phyloP scores from a whole-genome alignment of 2,329 filamentous ascomycete species.

The Talaromyces sp. region DNA sequence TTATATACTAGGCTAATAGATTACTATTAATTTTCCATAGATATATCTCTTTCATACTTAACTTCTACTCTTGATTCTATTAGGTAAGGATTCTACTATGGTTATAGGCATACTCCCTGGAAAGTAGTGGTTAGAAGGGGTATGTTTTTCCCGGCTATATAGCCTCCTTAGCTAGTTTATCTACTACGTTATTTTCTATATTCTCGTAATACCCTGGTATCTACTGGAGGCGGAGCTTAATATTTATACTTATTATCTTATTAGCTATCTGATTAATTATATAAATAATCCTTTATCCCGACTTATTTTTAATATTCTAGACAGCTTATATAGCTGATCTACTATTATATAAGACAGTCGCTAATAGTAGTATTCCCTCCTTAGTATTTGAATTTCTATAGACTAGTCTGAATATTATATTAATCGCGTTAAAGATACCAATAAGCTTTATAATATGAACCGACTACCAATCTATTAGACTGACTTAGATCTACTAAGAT shows the following conservation, averaged over 20 bases:
- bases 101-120: conserved; percentile 11
- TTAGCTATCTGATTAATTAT: conserved; percentile 18
- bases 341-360: conserved; percentile 23
- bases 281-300: conserved; percentile 23
- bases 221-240: conserved; percentile 17
- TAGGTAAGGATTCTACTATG: conserved; percentile 7
- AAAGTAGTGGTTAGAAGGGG: conserved; percentile 14
- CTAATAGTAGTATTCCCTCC: not conserved
- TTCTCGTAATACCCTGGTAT: conserved; percentile 11
- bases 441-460: conserved; percentile 26
- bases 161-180: conserved; percentile 7
- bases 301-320: conserved; percentile 19
- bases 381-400: not conserved
- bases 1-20: conserved; percentile 8
- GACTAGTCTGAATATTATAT: conserved; percentile 13
- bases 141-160: conserved; percentile 7
- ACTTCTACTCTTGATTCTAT: conserved; percentile 17
- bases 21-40: conserved; percentile 10
- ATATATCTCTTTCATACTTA: conserved; percentile 8
- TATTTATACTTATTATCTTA: conserved; percentile 10
- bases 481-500: conserved; percentile 10
- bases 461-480: conserved; percentile 14
- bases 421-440: conserved; percentile 24
- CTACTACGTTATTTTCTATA: conserved; percentile 7
- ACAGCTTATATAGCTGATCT: conserved; percentile 23